Evolutionary conservation across 148 eudicot genomes (phyloP).

Genomic region (Chenopodium berlandieri): DNA sequence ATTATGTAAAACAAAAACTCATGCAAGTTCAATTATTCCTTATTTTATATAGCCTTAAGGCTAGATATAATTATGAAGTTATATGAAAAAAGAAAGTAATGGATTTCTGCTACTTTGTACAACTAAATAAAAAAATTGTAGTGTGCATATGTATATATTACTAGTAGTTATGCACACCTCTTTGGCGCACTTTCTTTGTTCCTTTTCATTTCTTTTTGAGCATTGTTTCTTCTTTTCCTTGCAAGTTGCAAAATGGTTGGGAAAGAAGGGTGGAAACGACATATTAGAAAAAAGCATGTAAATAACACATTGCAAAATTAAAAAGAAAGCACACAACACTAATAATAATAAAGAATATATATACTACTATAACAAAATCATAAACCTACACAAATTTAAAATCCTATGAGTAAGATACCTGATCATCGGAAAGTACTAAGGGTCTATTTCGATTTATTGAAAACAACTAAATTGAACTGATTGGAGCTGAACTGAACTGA

Average conservation of each 20-base stretch:
- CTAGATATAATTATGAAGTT: no score
- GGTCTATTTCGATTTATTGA: no score
- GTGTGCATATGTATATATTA: background rate
- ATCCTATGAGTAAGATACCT: background rate
- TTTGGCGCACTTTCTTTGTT: conserved; percentile 3
- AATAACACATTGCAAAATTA: background rate
- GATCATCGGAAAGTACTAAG: no score
- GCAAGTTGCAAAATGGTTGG: conserved; percentile 26
- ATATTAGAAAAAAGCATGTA: conserved; percentile 4
- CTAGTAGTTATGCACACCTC: background rate
- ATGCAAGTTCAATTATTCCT: no score
- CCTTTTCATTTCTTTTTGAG: background rate
- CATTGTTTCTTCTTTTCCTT: conserved; percentile 21
- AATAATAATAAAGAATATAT: background rate
- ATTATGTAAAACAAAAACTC: no score
- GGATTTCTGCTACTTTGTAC: background rate
- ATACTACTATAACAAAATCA: background rate
- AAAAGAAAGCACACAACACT: background rate
- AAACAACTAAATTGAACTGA: no score
- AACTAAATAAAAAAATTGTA: no score
- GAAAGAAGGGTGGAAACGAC: conserved; percentile 13
- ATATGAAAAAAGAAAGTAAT: background rate
- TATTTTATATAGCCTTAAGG: no score
- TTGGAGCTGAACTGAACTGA: no score
- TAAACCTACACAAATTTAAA: background rate